Evolutionary conservation across 164 flowering plant species (phyloP).

Genomic region (Macadamia tetraphylla): DNA sequence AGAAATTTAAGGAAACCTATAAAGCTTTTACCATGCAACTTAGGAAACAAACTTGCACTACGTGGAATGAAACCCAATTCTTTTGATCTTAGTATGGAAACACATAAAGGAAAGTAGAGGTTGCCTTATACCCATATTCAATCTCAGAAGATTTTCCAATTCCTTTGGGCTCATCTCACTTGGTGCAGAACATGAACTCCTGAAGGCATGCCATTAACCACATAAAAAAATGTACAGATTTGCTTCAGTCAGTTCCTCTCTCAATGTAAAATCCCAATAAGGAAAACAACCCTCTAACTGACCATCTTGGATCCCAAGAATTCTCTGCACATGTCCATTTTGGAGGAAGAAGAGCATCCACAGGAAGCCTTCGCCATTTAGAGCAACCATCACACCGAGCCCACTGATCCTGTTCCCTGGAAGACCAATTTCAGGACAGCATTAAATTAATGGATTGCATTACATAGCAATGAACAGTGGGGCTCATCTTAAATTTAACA

Average conservation of each 20-base stretch:
- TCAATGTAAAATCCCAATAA: not conserved
- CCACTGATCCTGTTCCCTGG: constrained; percentile 88
- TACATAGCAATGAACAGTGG: not conserved
- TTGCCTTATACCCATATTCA: constrained; percentile 42
- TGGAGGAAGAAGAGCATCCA: constrained; percentile 65
- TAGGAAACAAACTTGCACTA: too few species aligned
- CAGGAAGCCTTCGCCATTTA: constrained; percentile 88
- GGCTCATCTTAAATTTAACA: too few species aligned
- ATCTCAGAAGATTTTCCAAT: constrained; percentile 45
- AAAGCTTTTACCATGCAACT: too few species aligned
- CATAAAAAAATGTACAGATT: not conserved
- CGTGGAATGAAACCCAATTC: too few species aligned
- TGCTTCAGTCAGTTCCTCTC: not conserved
- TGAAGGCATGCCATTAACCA: constrained; percentile 21
- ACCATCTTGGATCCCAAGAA: constrained; percentile 78
- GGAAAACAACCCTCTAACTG: not conserved
- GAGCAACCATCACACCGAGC: constrained; percentile 89
- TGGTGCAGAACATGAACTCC: constrained; percentile 71
- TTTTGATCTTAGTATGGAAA: not conserved
- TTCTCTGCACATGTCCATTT: constrained; percentile 88
- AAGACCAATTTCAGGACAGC: constrained; percentile 7
- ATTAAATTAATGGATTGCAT: constrained; percentile 1
- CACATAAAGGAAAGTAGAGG: constrained; percentile 1
- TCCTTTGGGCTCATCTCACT: constrained; percentile 62
- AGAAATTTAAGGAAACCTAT: too few species aligned